Base-by-base conservation (phyloP, 805 yeast genomes). In the Suhomyces xylopsoci region DNA sequence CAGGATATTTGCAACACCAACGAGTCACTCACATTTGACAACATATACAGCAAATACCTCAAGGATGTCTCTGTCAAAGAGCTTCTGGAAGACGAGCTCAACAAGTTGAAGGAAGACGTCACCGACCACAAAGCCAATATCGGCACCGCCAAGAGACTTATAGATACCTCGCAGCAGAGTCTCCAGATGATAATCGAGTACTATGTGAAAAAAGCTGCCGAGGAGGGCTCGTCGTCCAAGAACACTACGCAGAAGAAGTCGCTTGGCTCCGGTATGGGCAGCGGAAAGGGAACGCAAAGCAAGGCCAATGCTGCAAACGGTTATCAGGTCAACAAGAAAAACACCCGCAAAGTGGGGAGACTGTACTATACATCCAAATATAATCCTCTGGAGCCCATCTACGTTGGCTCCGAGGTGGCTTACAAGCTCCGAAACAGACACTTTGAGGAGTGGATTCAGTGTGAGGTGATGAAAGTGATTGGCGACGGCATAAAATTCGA, bases 361-460 rank as follows among this genome's bases (percentile, higher is more conserved):
- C 78, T 78, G 63, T 81, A 59, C 61, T 70, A 76, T 58, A 69
- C 70, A n/a, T 82, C 88, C 45, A 80, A 80, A 26, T 85, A 66
- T 65, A 85, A 85, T 60, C 82, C 86, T 1, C 74, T 77, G 25
- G 87, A 80, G 36, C 82, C 85, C 0, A 74, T 85, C 5, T 58
- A 64, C 2, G 71, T 87, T 1, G 92, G 93, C 0, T 81, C 94
- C 0, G 96, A 89, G 60, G 97, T 94, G 0, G 98, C 97, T 1
- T 93, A 86, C 72, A 85, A 86, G 64, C 80, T 91, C 22, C 79
- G 79, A 54, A 84, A 81, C 60, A 78, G 87, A 40, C 87, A 85
- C 46, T 78, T 82, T n/a, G 92, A 87, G 48, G 98, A 93, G 65
- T 94, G 99, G 99, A 90, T 94, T 60, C 97, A 90, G 66, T 94